Evolutionary conservation across 129 eudicot species (phyloP).

Genomic region (Pulicaria dysenterica): DNA sequence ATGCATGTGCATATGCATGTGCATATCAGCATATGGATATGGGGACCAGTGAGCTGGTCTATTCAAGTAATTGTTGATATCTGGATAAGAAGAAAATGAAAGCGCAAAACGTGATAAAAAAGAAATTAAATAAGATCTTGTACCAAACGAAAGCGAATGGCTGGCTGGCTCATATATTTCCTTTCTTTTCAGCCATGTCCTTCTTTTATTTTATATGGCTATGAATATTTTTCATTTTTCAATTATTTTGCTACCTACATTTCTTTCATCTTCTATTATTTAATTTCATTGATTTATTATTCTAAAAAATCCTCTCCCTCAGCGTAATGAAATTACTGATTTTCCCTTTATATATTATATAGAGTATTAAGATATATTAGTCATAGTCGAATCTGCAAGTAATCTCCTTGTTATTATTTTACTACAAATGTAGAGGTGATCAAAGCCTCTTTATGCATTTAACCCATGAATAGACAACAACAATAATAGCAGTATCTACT

Average conservation of each 20-base stretch:
- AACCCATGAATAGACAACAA: no score
- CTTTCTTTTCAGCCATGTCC: background rate
- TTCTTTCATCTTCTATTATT: background rate
- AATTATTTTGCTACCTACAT: background rate
- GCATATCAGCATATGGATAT: no score
- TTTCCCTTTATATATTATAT: no score
- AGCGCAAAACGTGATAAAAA: background rate
- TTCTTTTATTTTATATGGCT: background rate
- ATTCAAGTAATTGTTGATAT: background rate
- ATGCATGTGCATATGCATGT: no score
- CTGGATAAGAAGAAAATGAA: background rate
- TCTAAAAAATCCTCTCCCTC: background rate
- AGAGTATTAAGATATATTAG: no score
- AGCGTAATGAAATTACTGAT: no score
- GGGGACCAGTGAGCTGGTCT: no score
- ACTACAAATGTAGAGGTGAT: constrained; percentile 7
- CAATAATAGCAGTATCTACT: no score
- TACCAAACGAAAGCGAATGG: background rate
- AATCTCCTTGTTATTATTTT: no score
- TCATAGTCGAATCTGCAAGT: background rate
- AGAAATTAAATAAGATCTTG: background rate
- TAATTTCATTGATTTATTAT: background rate
- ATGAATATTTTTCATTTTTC: background rate
- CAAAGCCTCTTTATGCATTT: background rate
- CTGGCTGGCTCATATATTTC: background rate